phyloP scores from a whole-genome alignment of 2,329 filamentous ascomycete species.

The Trichoderma sp. region DNA sequence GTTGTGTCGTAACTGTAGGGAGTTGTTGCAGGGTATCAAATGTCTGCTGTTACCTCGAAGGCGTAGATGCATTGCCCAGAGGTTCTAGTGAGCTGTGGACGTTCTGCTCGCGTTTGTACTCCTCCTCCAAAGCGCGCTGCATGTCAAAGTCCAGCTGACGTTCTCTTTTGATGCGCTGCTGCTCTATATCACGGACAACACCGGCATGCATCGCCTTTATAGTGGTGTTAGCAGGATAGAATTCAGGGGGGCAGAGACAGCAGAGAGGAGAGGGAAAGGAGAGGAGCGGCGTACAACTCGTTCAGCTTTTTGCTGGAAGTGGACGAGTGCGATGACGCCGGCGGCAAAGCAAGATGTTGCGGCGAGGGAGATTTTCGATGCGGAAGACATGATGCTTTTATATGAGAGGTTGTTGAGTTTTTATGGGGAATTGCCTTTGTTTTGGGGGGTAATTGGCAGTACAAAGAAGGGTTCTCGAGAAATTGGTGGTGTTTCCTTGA shows the following conservation, averaged over 20 bases:
- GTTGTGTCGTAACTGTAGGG: neutral
- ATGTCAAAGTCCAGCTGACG: conserved; percentile 92
- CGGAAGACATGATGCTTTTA: conserved; percentile 68
- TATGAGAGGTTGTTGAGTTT: neutral
- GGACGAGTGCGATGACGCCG: conserved; percentile 78
- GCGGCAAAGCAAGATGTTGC: conserved; percentile 73
- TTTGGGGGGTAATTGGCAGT: neutral
- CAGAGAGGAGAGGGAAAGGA: neutral
- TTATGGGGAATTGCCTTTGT: neutral
- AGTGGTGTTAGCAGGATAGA: neutral
- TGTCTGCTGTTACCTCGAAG: conserved; percentile 27
- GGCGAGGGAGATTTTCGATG: conserved; percentile 80
- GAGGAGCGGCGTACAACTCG: conserved; percentile 60
- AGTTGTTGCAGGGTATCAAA: neutral
- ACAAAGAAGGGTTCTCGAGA: neutral
- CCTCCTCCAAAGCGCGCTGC: conserved; percentile 78
- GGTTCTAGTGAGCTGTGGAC: conserved; percentile 51
- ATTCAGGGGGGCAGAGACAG: neutral
- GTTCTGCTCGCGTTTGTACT: conserved; percentile 85
- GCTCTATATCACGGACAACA: conserved; percentile 91
- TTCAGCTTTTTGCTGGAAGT: conserved; percentile 82
- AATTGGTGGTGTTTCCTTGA: neutral
- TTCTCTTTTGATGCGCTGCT: conserved; percentile 85
- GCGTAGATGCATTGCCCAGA: conserved; percentile 16
- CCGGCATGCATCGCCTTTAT: conserved; percentile 88